Percentiles rank a stretch among this genome's conserved stretches.
phyloP scores from a whole-genome alignment of 139 green algal species.

The Micromonas commoda region DNA sequence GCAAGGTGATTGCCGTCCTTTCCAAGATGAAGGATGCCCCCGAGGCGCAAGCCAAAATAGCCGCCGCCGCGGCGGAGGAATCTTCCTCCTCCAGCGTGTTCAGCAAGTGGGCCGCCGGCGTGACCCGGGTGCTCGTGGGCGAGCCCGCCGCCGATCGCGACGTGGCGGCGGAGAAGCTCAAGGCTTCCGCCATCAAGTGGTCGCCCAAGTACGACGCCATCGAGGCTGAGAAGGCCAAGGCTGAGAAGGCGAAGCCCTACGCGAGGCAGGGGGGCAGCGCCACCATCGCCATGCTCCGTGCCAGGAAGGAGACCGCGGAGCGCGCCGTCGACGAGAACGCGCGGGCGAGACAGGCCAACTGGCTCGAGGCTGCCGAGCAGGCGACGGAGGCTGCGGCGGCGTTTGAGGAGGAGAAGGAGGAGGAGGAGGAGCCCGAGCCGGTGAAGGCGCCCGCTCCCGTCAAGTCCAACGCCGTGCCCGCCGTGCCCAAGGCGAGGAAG shows the following conservation, averaged over 20 bases:
- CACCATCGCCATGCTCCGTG: neutral
- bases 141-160: too few relatives aligned
- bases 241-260: neutral
- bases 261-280: neutral
- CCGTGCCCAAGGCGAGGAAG: neutral
- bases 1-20: constrained; percentile 18
- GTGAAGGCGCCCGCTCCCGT: neutral
- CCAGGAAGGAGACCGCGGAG: neutral
- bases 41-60: constrained; percentile 1
- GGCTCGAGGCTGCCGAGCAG: neutral
- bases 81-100: neutral
- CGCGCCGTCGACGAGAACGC: neutral
- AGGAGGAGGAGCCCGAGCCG: neutral
- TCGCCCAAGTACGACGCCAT: neutral
- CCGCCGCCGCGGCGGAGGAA: neutral
- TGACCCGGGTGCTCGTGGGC: too few relatives aligned
- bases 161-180: neutral
- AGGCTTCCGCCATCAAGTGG: neutral
- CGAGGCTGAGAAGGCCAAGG: neutral
- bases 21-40: neutral
- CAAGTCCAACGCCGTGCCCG: neutral
- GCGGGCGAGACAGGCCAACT: neutral
- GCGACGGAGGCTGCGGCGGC: too few relatives aligned
- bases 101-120: too few relatives aligned
- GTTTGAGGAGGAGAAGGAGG: neutral